Percentiles rank a stretch among this genome's conserved stretches.
Evolutionary conservation across 116 monocot species (phyloP).

Genomic region (Phalaenopsis hybrid): DNA sequence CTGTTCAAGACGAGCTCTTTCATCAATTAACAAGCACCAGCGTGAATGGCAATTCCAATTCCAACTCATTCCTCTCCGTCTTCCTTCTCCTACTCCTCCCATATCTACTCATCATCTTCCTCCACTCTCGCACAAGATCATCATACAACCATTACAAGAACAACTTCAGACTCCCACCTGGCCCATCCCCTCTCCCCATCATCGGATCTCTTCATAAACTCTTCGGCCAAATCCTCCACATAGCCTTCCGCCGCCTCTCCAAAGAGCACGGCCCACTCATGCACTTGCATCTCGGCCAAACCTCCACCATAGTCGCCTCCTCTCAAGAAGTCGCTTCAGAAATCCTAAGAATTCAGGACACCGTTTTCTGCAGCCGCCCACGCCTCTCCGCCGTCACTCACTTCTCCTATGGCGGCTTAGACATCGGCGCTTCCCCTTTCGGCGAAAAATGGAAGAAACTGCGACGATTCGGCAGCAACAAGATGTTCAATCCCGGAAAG

Average conservation of each 20-base stretch:
- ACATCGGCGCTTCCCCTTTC: not conserved
- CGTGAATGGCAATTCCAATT: no score
- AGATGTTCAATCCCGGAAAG: not conserved
- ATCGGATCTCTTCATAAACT: constrained; percentile 12
- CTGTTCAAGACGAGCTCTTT: no score
- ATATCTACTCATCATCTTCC: not conserved
- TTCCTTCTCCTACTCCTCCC: not conserved
- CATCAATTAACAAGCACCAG: no score
- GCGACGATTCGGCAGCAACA: not conserved
- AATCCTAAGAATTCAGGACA: constrained; percentile 10
- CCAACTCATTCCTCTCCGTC: no score
- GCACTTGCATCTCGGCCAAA: constrained; percentile 5
- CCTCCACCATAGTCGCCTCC: constrained; percentile 8
- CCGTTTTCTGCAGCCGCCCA: not conserved
- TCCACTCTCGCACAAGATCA: not conserved
- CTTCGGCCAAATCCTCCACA: not conserved
- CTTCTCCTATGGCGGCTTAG: constrained; percentile 1
- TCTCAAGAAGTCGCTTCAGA: constrained; percentile 4
- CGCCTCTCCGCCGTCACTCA: not conserved
- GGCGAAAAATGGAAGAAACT: constrained; percentile 5
- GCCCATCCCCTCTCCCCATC: constrained; percentile 12
- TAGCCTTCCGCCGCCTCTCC: constrained; percentile 3
- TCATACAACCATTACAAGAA: not conserved
- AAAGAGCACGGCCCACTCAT: constrained; percentile 5
- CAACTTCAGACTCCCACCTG: constrained; percentile 4